Percentiles rank a stretch among this genome's conserved stretches.
Evolutionary conservation across 1,284 basidiomycete genomes (phyloP).

Genomic region (Malassezia arunalokei): DNA sequence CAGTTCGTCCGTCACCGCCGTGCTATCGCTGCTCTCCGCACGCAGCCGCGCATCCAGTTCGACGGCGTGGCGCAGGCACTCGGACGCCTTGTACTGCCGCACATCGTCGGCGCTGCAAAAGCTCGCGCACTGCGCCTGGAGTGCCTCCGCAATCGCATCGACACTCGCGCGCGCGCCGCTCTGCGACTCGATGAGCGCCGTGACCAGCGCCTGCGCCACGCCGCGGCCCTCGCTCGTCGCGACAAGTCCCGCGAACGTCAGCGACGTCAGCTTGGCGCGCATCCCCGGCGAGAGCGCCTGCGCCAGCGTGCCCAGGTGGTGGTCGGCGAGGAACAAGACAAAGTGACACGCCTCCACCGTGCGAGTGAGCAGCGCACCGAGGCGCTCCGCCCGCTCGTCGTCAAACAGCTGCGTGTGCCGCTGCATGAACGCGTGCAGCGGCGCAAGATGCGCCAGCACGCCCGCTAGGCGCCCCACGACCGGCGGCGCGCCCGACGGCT

Average conservation of each 20-base stretch:
- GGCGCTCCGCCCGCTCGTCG: constrained; percentile 59
- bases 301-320: constrained; percentile 74
- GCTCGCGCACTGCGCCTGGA: constrained; percentile 86
- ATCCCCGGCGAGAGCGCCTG: constrained; percentile 40
- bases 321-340: constrained; percentile 78
- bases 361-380: constrained; percentile 64
- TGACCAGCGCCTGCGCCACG: constrained; percentile 56
- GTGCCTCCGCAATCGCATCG: constrained; percentile 84
- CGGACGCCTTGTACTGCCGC: constrained; percentile 94
- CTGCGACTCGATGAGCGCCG: constrained; percentile 86
- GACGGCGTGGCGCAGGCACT: constrained; percentile 78
- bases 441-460: constrained; percentile 26
- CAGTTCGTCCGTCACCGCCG: constrained; percentile 15
- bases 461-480: constrained; percentile 20
- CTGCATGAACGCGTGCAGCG: constrained; percentile 34
- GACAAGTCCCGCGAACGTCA: constrained; percentile 36
- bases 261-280: constrained; percentile 19
- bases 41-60: constrained; percentile 53
- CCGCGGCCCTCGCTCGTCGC: constrained; percentile 77
- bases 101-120: constrained; percentile 98
- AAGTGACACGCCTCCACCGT: constrained; percentile 61
- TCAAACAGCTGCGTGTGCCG: constrained; percentile 38
- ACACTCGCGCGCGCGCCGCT: constrained; percentile 91
- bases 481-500: constrained; percentile 11
- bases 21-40: constrained; percentile 49